These are phyloP conservation scores for Exophiala sp. DNA, from an alignment of 2,329 filamentous ascomycete genomes.

Conservation along the genomic window DNA sequence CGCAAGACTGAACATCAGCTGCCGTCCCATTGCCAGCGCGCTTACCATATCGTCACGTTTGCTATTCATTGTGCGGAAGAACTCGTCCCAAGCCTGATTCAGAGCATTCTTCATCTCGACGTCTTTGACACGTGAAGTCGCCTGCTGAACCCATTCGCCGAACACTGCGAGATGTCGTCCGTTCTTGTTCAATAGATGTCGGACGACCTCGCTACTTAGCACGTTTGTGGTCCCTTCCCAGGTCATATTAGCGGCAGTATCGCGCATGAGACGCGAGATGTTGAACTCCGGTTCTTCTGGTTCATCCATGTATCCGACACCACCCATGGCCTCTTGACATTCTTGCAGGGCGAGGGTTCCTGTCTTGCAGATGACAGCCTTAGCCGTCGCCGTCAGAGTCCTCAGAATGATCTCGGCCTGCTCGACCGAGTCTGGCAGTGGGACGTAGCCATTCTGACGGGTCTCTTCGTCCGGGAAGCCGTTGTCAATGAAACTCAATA, in stretches of 20 bases:
- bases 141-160: constrained; percentile 45
- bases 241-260: constrained; percentile 51
- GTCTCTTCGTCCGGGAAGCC: constrained; percentile 9
- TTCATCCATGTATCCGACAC: constrained; percentile 40
- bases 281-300: constrained; percentile 59
- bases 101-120: constrained; percentile 12
- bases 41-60: constrained; percentile 16
- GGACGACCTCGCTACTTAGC: constrained; percentile 53
- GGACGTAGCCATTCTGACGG: constrained; percentile 9
- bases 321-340: constrained; percentile 39
- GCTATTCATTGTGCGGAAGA: constrained; percentile 1
- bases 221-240: constrained; percentile 74
- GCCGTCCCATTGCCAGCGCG: constrained; percentile 30
- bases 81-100: constrained; percentile 2
- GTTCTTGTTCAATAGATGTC: constrained; percentile 29
- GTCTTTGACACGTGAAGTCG: constrained; percentile 32
- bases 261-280: constrained; percentile 62
- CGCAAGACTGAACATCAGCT: constrained; percentile 36
- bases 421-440: constrained; percentile 13
- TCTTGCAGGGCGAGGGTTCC: constrained; percentile 34
- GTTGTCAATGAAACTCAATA: constrained; percentile 28
- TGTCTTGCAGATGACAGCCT: constrained; percentile 37
- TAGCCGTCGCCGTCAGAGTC: constrained; percentile 29
- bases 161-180: constrained; percentile 29
- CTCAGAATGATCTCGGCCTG: constrained; percentile 14